phyloP scores from a whole-genome alignment of 768 basidiomycete genomes.

The Paxillus involutus region DNA sequence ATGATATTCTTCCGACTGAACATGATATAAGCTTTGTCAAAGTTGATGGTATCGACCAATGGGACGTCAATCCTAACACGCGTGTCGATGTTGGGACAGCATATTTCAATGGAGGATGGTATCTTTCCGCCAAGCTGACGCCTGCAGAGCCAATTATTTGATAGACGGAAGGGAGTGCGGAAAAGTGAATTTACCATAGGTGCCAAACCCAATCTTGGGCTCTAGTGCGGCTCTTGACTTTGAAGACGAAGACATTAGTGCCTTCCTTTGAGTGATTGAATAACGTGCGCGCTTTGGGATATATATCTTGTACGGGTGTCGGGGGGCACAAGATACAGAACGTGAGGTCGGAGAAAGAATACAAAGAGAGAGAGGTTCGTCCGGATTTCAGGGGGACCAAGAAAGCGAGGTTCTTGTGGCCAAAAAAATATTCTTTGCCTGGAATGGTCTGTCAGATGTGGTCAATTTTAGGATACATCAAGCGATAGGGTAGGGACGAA shows the following conservation, averaged over 20 bases:
- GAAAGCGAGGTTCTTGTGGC: slow-evolving; percentile 78
- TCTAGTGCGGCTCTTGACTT: slow-evolving; percentile 71
- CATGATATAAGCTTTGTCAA: slow-evolving; percentile 41
- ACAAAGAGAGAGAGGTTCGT: slow-evolving; percentile 75
- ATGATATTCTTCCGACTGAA: slow-evolving; percentile 67
- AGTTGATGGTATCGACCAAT: slow-evolving; percentile 36
- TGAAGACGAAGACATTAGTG: slow-evolving; percentile 86
- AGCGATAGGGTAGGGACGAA: slow-evolving; percentile 36
- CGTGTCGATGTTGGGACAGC: slow-evolving; percentile 65
- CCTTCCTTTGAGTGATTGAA: slow-evolving; percentile 58
- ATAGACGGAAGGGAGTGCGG: not conserved
- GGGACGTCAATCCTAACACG: slow-evolving; percentile 74
- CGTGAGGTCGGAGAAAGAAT: slow-evolving; percentile 83
- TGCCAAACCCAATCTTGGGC: slow-evolving; percentile 91
- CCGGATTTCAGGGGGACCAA: slow-evolving; percentile 67
- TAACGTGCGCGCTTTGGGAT: slow-evolving; percentile 44
- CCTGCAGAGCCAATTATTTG: slow-evolving; percentile 40
- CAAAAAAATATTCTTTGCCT: slow-evolving; percentile 62
- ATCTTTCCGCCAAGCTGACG: slow-evolving; percentile 69
- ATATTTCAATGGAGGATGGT: slow-evolving; percentile 67
- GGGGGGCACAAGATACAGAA: slow-evolving; percentile 75
- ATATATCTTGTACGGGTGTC: slow-evolving; percentile 39
- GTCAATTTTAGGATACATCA: slow-evolving; percentile 1
- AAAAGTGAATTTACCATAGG: slow-evolving; percentile 56
- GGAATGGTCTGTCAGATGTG: slow-evolving; percentile 49